Evolutionary conservation across 805 yeast species (phyloP), one percentile per base, ranked within the genome.

Genomic region (Dipodascus geniculatus): DNA sequence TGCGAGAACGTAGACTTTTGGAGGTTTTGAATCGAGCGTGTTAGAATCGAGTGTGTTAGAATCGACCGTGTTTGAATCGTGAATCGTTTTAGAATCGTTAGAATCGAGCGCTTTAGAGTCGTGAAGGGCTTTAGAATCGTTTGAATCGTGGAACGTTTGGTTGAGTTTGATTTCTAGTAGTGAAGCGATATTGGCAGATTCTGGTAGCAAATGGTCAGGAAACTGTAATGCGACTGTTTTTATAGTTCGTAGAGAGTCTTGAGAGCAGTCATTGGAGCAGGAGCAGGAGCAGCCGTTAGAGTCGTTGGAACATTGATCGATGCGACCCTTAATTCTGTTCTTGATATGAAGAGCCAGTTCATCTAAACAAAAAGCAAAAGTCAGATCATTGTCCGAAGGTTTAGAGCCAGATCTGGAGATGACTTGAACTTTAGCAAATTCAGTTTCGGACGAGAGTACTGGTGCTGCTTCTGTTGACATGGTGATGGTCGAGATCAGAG

Each of bases 121-220:
- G 17, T 54, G n/a, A n/a, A n/a, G n/a, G n/a, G 19, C 51, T 17
- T n/a, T 52, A 48, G 11, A 23, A 16, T 16, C 50, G 53, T 4
- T 23, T 50, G 51, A 1, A n/a, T n/a, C n/a, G 2, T 57, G 31
- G 42, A 38, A 14, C 28, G 28, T n/a, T 47, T 23, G 4, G 11
- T 3, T 47, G 8, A 57, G 50, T 20, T 60, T 56, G 19, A 57
- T 60, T 56, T 59, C 50, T 73, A 70, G 51, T 57, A 63, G 23
- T 66, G 69, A 61, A 77, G 80, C 79, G 0, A 91, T 79, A 19
- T 81, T 74, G 1, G 91, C 80, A 1, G 96, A 82, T 65, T 91
- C 97, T 44, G 81, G 74, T 1, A 93, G 78, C 38, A 90, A 69
- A 3, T 70, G 56, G 65, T 95, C 99, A 0, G 98, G 98, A 59